phyloP scores from a whole-genome alignment of 345 rosid species.

The Excoecaria agallocha region DNA sequence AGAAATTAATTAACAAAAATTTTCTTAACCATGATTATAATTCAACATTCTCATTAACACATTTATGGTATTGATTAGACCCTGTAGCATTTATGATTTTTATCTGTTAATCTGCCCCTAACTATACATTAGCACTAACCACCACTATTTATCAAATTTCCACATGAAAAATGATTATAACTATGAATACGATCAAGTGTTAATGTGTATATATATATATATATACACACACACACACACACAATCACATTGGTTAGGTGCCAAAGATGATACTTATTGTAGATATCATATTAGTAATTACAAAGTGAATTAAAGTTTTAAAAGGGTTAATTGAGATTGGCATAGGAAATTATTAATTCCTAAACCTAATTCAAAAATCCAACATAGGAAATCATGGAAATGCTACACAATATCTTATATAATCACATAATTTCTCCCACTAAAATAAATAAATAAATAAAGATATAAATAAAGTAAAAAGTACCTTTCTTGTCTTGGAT shows the following conservation, averaged over 20 bases:
- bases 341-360: conserved; percentile 12
- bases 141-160: conserved; percentile 9
- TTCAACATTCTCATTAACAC: no score
- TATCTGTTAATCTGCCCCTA: no score
- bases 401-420: conserved; percentile 30
- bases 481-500: no score
- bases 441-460: not conserved
- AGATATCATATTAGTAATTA: not conserved
- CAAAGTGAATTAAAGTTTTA: conserved; percentile 13
- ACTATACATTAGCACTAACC: conserved; percentile 12
- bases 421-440: conserved; percentile 36
- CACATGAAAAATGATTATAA: conserved; percentile 39
- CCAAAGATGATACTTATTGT: conserved; percentile 13
- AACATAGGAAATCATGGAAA: conserved; percentile 41
- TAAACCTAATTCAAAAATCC: conserved; percentile 26
- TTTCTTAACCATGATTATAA: not conserved
- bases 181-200: no score
- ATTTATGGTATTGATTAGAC: conserved; percentile 5
- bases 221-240: no score
- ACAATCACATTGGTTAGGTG: conserved; percentile 15
- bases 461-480: conserved; percentile 6
- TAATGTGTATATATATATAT: no score
- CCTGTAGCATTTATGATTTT: conserved; percentile 15
- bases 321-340: no score
- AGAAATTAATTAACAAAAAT: conserved; percentile 46